Conservation (phyloP, 2,329 filamentous ascomycete genomes). For the Cladosporium sp. region DNA sequence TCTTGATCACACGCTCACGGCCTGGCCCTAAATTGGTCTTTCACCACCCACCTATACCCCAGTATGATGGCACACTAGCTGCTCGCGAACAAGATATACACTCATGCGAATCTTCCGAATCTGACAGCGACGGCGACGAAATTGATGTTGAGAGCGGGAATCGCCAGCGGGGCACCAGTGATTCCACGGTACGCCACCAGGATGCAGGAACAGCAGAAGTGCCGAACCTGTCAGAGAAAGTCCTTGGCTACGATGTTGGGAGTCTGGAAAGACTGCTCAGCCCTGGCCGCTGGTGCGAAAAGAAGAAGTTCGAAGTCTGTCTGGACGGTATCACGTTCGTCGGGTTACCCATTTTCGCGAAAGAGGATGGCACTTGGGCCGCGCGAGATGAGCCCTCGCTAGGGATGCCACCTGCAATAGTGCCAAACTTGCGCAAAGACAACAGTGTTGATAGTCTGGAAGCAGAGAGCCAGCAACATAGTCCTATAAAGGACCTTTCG, state of each 20-base stretch:
- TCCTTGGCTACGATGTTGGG: slow-evolving; percentile 39
- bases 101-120: background rate
- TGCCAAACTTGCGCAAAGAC: background rate
- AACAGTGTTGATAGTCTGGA: background rate
- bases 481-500: slow-evolving; percentile 1
- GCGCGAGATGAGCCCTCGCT: slow-evolving; percentile 9
- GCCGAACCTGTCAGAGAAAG: background rate
- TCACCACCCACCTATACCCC: slow-evolving; percentile 57
- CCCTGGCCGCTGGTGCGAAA: slow-evolving; percentile 59
- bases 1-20: slow-evolving; percentile 70
- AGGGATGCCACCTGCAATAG: background rate
- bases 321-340: slow-evolving; percentile 76
- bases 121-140: background rate
- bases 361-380: slow-evolving; percentile 55
- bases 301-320: slow-evolving; percentile 82
- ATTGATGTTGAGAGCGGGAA: background rate
- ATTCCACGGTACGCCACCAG: slow-evolving; percentile 1
- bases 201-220: background rate
- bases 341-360: slow-evolving; percentile 78
- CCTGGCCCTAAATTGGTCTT: slow-evolving; percentile 80
- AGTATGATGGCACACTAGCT: background rate
- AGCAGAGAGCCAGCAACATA: slow-evolving; percentile 1
- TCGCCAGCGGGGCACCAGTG: background rate
- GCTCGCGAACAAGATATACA: background rate
- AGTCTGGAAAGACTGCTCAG: slow-evolving; percentile 77